phyloP scores from a whole-genome alignment of 352 stramenopile genomes.

The Pythium dissimile region DNA sequence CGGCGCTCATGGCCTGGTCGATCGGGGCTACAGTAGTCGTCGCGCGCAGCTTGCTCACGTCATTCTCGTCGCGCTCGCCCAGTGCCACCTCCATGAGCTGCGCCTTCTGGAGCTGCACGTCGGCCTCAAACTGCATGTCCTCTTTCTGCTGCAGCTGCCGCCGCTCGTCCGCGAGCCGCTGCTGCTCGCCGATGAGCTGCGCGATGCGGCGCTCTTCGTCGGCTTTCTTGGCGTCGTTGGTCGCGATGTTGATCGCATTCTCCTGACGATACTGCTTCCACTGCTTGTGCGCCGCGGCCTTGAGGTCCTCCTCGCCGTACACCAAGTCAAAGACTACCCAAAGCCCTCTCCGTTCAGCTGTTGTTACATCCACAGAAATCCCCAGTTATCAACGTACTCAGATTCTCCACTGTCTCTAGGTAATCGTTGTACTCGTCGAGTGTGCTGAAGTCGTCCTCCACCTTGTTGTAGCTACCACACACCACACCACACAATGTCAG shows the following conservation, averaged over 20 bases:
- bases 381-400: slow-evolving; percentile 68
- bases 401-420: slow-evolving; percentile 79
- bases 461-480: slow-evolving; percentile 79
- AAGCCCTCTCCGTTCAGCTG: too few species aligned
- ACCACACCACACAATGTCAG: background rate
- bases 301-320: slow-evolving; percentile 71
- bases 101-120: slow-evolving; percentile 75
- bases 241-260: slow-evolving; percentile 78
- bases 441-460: slow-evolving; percentile 85
- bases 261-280: slow-evolving; percentile 86
- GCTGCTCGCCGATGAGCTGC: slow-evolving; percentile 81
- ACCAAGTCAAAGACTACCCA: slow-evolving; percentile 80
- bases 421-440: slow-evolving; percentile 87
- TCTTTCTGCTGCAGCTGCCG: slow-evolving; percentile 73
- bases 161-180: slow-evolving; percentile 72
- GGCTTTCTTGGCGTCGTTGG: slow-evolving; percentile 83
- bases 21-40: slow-evolving; percentile 83
- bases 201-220: slow-evolving; percentile 85
- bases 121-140: slow-evolving; percentile 76
- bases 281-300: slow-evolving; percentile 68
- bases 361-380: too few species aligned
- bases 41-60: slow-evolving; percentile 65
- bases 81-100: slow-evolving; percentile 86
- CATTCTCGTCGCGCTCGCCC: slow-evolving; percentile 74
- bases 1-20: slow-evolving; percentile 80